Base-by-base conservation (phyloP, 345 rosid species). In the Lumnitzera racemosa region DNA sequence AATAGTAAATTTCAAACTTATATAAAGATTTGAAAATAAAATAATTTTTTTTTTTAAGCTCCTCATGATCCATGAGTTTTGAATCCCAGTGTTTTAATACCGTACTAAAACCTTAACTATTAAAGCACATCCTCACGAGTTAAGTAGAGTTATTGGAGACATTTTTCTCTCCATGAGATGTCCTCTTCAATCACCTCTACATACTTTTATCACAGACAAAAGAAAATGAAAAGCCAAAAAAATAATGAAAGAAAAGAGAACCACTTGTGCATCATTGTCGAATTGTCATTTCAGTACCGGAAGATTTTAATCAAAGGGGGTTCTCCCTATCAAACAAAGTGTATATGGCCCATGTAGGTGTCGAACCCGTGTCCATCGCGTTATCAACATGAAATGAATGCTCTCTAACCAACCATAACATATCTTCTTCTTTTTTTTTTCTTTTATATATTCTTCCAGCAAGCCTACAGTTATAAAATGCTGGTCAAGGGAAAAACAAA, bases 231-330 rank as follows among this genome's bases (percentile, higher is more conserved):
- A 41, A 16, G 41, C 15, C 27, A n/a, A 46, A 41, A 11, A 23
- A 49, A 16, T 36, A 36, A 36, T 36, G 43, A 36, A 36, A 9
- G 7, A 36, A 36, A 36, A 36, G 43, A 36, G 43, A 20, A 20
- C 43, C 43, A 36, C 9, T 36, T 36, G 11, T 36, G 43, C 43
- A 36, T 36, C 43, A 36, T 36, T 36, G 43, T 16, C 41, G 49
- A 57, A 36, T 41, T 36, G 60, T 57, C 60, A 36, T 57, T 23
- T 57, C 60, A 57, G 49, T 48, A 8, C 56, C 60, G 8, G 48
- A 43, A 41, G 4, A 25, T 57, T 47, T 47, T 29, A 11, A 56
- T 36, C 9, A 36, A 36, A n/a, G 43, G 43, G 43, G 43, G 24
- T 7, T 47, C 16, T 36, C 14, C 46, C 49, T 13, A 12, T 24